These are phyloP conservation scores for Suillus occidentalis DNA, from an alignment of 768 basidiomycete species.

Conservation along the genomic window DNA sequence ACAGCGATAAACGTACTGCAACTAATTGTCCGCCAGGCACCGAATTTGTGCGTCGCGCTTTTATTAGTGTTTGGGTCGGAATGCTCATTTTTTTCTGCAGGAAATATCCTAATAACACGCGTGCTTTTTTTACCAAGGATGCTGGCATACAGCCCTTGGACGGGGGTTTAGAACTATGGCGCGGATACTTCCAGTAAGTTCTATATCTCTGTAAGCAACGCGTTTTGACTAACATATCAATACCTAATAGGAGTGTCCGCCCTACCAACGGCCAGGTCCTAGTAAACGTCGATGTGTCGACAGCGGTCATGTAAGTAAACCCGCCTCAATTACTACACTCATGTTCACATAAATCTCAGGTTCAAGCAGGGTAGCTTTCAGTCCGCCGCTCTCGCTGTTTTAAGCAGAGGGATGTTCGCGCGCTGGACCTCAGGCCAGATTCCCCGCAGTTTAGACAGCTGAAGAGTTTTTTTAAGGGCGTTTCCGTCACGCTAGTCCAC, in stretches of 20 bases:
- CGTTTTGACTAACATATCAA: neutral
- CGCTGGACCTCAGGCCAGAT: constrained; percentile 27
- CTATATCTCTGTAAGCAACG: neutral
- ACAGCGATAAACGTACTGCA: constrained; percentile 49
- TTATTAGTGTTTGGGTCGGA: neutral
- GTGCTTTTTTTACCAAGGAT: constrained; percentile 43
- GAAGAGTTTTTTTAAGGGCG: constrained; percentile 38
- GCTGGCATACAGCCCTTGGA: constrained; percentile 28
- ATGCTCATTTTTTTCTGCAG: constrained; percentile 24
- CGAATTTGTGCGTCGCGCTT: constrained; percentile 39
- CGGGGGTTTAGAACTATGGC: constrained; percentile 43
- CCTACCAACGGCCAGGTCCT: constrained; percentile 40
- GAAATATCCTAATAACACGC: constrained; percentile 44
- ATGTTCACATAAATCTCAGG: constrained; percentile 14
- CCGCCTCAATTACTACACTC: neutral
- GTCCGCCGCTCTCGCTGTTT: constrained; percentile 33
- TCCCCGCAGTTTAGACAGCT: constrained; percentile 32
- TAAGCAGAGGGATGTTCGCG: constrained; percentile 27
- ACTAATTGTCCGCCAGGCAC: constrained; percentile 47
- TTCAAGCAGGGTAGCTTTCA: constrained; percentile 26
- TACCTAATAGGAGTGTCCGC: constrained; percentile 42
- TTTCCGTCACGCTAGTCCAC: constrained; percentile 34
- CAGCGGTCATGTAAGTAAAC: constrained; percentile 42
- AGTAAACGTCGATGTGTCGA: constrained; percentile 48
- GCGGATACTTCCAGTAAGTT: constrained; percentile 52